Base-by-base conservation (phyloP, 805 yeast genomes). In the Barnettozyma pratensis region DNA sequence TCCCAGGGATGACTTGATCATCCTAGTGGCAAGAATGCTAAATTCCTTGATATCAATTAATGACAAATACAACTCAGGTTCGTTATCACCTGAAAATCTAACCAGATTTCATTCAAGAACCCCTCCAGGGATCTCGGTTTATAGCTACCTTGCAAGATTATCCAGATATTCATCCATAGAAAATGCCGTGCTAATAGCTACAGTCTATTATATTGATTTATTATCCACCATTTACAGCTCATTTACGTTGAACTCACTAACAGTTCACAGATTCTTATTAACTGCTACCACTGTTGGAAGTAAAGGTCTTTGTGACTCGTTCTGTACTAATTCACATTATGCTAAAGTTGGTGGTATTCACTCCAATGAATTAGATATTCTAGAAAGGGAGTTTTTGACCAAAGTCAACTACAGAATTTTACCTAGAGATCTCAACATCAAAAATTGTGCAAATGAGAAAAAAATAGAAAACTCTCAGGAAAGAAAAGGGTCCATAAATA, bases 341-440 rank as follows among this genome's bases (percentile, higher is more conserved):
- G 96, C 98, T 10, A 87, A 86, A 63, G 97, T 94, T 19, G 99
- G 99, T 4, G 98, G 99, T 51, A 85, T 90, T 5, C 88, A 88
- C 39, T 70, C 85, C 42, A 76, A 81, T 50, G 97, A 90, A 62
- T 71, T 91, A 55, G 94, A 94, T 65, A 75, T 92, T 47, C 72
- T 92, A 42, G 99, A 92, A 63, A 81, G 86, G 46, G 98, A 94
- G 65, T 90, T 94, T 59, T 74, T 92, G 41, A 77, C 78, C 43
- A 73, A 90, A 52, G 92, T 92, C 8, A 80, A 82, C 50, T 92
- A 94, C 79, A 73, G 86, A 52, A 81, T 86, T 11, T 75, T 87
- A 4, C 92, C 94, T 3, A 58, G 75, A 50, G 70, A 70, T 52
- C 54, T 60, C 29, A 70, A 70, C 47, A 63, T 68, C 12, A 54